Percentiles rank a stretch among this genome's conserved stretches.
phyloP scores from a whole-genome alignment of 1,284 basidiomycete species.

The Ceratobasidium sp. region DNA sequence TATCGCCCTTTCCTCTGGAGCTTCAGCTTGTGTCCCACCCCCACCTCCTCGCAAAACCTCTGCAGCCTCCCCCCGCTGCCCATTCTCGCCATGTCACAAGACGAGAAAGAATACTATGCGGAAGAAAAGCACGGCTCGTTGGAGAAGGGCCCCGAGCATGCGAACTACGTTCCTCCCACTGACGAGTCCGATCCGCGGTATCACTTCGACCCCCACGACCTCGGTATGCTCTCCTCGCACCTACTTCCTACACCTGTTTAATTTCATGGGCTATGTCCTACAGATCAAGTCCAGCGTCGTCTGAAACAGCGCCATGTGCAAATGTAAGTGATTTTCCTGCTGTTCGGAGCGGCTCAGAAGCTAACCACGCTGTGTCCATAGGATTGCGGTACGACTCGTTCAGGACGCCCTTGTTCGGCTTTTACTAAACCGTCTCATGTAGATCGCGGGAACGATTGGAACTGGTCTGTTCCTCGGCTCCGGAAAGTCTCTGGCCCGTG shows the following conservation, averaged over 20 bases:
- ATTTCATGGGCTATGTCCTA: background rate
- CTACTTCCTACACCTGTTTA: conserved; percentile 1
- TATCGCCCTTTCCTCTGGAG: background rate
- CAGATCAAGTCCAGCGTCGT: conserved; percentile 67
- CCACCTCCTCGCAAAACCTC: conserved; percentile 33
- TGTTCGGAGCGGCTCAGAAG: background rate
- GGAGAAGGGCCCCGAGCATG: conserved; percentile 45
- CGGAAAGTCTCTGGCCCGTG: conserved; percentile 65
- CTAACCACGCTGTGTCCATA: background rate
- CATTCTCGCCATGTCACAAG: conserved; percentile 49
- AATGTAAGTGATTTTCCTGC: conserved; percentile 63
- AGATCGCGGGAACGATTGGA: conserved; percentile 73
- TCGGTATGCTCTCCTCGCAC: too few species aligned
- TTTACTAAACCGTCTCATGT: background rate
- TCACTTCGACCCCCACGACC: conserved; percentile 68
- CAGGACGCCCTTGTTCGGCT: background rate
- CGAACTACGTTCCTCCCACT: conserved; percentile 20
- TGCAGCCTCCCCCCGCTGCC: conserved; percentile 11
- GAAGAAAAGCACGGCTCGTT: conserved; percentile 47
- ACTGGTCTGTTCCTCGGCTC: conserved; percentile 88
- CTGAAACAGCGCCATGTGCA: conserved; percentile 81
- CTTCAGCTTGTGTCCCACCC: conserved; percentile 8
- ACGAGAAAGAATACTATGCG: conserved; percentile 51
- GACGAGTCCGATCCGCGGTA: conserved; percentile 45
- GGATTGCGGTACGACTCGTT: conserved; percentile 10